Conservation (phyloP, 2,329 filamentous ascomycete genomes). For the Botrytis aclada region DNA sequence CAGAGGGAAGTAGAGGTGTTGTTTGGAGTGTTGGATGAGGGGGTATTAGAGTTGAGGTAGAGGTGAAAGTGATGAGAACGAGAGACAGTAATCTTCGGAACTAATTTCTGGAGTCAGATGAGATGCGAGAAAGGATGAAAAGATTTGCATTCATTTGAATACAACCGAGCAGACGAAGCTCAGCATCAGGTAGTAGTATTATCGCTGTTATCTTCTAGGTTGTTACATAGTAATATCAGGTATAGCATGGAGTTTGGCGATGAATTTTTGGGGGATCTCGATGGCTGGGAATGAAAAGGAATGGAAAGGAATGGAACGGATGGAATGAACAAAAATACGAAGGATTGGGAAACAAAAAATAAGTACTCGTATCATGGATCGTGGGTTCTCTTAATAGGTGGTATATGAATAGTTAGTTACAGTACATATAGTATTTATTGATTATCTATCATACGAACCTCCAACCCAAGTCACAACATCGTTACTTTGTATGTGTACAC, state of each 20-base stretch:
- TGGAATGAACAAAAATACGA: background rate
- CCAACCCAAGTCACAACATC: too few relatives aligned
- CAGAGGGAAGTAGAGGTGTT: slow-evolving; percentile 59
- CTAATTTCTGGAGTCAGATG: background rate
- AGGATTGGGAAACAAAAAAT: background rate
- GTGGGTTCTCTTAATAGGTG: background rate
- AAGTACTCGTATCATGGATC: too few relatives aligned
- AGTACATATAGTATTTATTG: background rate
- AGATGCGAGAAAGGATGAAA: background rate
- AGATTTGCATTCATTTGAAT: too few relatives aligned
- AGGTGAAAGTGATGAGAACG: background rate
- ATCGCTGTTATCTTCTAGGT: too few relatives aligned
- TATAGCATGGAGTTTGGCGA: slow-evolving; percentile 1
- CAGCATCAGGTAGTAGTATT: background rate
- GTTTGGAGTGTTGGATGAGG: slow-evolving; percentile 61
- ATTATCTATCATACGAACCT: background rate
- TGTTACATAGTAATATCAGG: background rate
- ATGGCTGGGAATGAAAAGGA: background rate
- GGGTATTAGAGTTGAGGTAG: slow-evolving; percentile 55
- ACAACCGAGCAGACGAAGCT: background rate
- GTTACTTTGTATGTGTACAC: background rate
- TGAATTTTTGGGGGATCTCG: too few relatives aligned
- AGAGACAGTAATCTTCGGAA: background rate
- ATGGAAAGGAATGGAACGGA: background rate
- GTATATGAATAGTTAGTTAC: background rate